Conservation (phyloP, 2,329 filamentous ascomycete genomes). For the Aspergillus sp. region DNA sequence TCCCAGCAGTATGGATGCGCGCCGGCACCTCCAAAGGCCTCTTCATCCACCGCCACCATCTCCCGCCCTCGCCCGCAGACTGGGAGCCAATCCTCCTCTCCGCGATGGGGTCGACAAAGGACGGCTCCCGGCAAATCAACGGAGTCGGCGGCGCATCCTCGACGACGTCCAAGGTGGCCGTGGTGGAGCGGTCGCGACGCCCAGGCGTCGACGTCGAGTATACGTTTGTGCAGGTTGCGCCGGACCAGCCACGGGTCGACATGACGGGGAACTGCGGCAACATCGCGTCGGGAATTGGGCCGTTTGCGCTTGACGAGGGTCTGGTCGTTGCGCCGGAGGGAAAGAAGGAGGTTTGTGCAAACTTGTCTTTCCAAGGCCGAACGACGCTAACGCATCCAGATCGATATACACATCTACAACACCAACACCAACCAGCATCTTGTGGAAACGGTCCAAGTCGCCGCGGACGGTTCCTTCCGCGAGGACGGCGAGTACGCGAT, state of each 20-base stretch:
- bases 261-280: slow-evolving; percentile 69
- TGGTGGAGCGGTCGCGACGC: slow-evolving; percentile 53
- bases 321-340: slow-evolving; percentile 34
- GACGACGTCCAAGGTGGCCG: slow-evolving; percentile 66
- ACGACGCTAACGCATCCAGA: slow-evolving; percentile 25
- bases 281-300: slow-evolving; percentile 64
- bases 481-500: slow-evolving; percentile 56
- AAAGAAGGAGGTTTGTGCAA: background rate
- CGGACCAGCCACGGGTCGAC: slow-evolving; percentile 59
- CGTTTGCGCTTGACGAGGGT: slow-evolving; percentile 58
- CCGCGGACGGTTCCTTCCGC: slow-evolving; percentile 42
- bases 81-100: slow-evolving; percentile 32
- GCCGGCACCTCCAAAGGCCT: slow-evolving; percentile 42
- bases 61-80: slow-evolving; percentile 23
- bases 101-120: slow-evolving; percentile 31
- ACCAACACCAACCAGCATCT: slow-evolving; percentile 66
- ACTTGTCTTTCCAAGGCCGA: slow-evolving; percentile 17
- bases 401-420: slow-evolving; percentile 61
- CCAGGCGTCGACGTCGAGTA: slow-evolving; percentile 60
- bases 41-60: slow-evolving; percentile 36
- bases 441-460: slow-evolving; percentile 54
- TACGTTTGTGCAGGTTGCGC: slow-evolving; percentile 67
- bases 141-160: slow-evolving; percentile 67
- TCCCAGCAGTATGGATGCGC: slow-evolving; percentile 40
- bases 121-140: slow-evolving; percentile 58